Base-by-base conservation (phyloP, 2,329 filamentous ascomycete species). In the Coniochaeta prunicola region DNA sequence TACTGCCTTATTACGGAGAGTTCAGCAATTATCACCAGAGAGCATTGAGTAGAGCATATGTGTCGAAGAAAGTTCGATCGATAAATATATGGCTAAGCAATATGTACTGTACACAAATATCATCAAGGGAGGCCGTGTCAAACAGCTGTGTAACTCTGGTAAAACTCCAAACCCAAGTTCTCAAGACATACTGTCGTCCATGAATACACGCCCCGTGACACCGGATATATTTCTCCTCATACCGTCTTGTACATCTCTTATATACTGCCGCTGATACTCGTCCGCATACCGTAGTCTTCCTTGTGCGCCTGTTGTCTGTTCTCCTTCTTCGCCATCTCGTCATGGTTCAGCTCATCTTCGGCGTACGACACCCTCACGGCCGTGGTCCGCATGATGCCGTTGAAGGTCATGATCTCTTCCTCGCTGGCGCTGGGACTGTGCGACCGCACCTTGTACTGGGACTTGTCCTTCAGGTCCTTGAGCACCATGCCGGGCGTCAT, bases 321-420 rank as follows among this genome's bases (percentile, higher is more conserved):
- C 45, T 50, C 45, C 45, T 50, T n/a, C n/a, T n/a, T 50, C 45
- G n/a, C 45, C 24, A 10, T 8, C 1, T 30, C 24, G 4, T 15
- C 21, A 26, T 50, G 24, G 12, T 50, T 50, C 45, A 19, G 12
- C 30, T 55, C 53, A 30, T 55, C 53, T 10, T 55, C 53, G 4
- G 53, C 53, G n/a, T 55, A 55, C 33, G 53, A 55, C 17, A 56
- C 36, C 26, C 54, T 30, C 54, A 56, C 54, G 54, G 28, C 36
- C 3, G 54, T 56, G 10, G 54, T 56, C n/a, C 59, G 67, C 67
- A 68, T 61, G 36, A 68, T 68, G 42, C 66, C 66, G 28, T 66
- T 63, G 48, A 63, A 65, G 21, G 66, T 66, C 66, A 68, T 66
- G 15, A 67, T 66, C 57, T 67, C 66, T 54, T 68, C 66, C 36